Conservation (phyloP, 192 early-diverging fungal species). For the Geranomyces michiganensis region DNA sequence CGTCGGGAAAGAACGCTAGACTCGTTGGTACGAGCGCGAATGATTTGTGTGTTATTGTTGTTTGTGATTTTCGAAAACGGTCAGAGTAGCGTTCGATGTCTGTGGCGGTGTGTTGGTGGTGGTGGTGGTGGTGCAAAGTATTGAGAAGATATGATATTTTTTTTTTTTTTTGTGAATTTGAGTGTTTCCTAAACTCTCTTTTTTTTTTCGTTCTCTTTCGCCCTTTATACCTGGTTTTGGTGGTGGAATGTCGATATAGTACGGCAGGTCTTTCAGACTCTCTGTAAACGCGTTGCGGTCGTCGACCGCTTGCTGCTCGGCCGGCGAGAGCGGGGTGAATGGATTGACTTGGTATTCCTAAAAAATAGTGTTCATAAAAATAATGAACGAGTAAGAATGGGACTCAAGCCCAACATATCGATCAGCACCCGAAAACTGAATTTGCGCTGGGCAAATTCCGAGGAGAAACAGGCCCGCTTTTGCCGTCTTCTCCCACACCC, state of each 20-base stretch:
- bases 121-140: not conserved
- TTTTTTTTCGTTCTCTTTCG: not conserved
- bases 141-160: not conserved
- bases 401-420: no score
- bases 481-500: no score
- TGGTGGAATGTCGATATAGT: conserved; percentile 28
- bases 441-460: no score
- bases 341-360: conserved; percentile 27
- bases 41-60: conserved; percentile 3
- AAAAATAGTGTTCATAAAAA: not conserved
- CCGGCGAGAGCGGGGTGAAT: not conserved
- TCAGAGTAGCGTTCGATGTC: conserved; percentile 34
- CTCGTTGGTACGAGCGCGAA: conserved; percentile 17
- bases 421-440: no score
- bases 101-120: no score
- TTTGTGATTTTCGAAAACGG: not conserved
- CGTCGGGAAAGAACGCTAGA: conserved; percentile 30
- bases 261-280: conserved; percentile 17
- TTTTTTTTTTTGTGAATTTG: not conserved
- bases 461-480: no score
- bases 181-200: not conserved
- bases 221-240: conserved; percentile 23
- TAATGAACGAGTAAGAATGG: not conserved
- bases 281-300: conserved; percentile 13
- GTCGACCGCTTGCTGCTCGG: conserved; percentile 15